Evolutionary conservation across 192 early-diverging fungal species (phyloP).

Genomic region (Dissophora ornata): DNA sequence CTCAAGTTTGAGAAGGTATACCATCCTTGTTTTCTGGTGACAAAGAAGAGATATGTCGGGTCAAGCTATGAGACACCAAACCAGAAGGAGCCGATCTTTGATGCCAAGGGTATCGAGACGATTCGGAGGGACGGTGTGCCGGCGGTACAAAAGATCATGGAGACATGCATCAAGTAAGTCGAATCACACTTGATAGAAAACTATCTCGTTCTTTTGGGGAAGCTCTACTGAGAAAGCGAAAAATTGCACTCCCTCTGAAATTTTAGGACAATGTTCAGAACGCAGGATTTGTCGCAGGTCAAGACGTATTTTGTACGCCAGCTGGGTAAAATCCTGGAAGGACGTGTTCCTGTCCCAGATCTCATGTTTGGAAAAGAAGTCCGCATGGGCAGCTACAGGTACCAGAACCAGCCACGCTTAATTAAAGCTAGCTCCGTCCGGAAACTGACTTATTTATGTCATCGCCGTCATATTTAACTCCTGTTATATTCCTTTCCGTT

Average conservation of each 20-base stretch:
- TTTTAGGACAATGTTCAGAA: slow-evolving; percentile 77
- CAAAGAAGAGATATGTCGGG: slow-evolving; percentile 97
- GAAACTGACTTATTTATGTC: too few species aligned
- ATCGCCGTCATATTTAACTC: too few species aligned
- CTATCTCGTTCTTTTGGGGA: too few species aligned
- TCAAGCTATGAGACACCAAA: slow-evolving; percentile 77
- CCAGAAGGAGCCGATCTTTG: slow-evolving; percentile 81
- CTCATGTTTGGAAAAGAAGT: slow-evolving; percentile 93
- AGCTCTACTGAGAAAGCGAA: too few species aligned
- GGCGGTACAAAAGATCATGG: slow-evolving; percentile 81
- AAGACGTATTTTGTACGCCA: slow-evolving; percentile 80
- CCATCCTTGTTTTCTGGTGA: slow-evolving; percentile 84
- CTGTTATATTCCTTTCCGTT: too few species aligned
- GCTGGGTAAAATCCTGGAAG: slow-evolving; percentile 77
- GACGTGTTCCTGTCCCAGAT: slow-evolving; percentile 76
- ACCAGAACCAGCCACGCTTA: too few species aligned
- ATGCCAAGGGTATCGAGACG: slow-evolving; percentile 97
- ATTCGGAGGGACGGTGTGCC: slow-evolving; percentile 89
- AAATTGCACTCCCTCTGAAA: background rate
- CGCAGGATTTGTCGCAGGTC: slow-evolving; percentile 83
- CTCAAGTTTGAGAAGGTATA: slow-evolving; percentile 98
- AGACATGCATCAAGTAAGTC: slow-evolving; percentile 76
- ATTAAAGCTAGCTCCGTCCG: too few species aligned
- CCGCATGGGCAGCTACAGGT: slow-evolving; percentile 80
- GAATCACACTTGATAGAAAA: too few species aligned